phyloP scores from a whole-genome alignment of 352 stramenopile species.

The Pythium phragmitis region DNA sequence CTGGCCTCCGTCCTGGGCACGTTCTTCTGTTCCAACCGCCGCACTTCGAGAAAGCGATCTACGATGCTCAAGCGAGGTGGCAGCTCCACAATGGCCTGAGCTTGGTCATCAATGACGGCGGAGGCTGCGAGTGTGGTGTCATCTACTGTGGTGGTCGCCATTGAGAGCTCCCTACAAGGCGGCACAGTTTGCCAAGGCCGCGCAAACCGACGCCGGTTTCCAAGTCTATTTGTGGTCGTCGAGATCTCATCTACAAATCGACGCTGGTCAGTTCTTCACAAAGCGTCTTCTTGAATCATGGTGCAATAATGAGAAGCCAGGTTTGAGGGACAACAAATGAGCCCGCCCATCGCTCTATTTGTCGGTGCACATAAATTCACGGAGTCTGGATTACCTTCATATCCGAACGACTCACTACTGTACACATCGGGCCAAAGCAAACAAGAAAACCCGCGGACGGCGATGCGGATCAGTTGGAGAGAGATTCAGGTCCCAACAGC shows the following conservation, averaged over 20 bases:
- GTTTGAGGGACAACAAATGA: neutral
- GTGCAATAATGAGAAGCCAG: neutral
- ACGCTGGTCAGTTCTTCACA: neutral
- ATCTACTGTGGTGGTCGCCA: slow-evolving; percentile 1
- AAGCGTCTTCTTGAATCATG: no score
- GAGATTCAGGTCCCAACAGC: no score
- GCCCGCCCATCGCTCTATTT: no score
- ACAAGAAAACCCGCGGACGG: neutral
- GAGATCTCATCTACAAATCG: neutral
- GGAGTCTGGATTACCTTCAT: neutral
- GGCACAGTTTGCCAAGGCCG: neutral
- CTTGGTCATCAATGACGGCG: neutral
- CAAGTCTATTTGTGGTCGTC: neutral
- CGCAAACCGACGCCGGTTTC: neutral
- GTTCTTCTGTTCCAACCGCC: slow-evolving; percentile 13
- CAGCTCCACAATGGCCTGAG: neutral
- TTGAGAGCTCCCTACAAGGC: neutral
- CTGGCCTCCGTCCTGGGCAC: neutral
- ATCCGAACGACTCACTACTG: neutral
- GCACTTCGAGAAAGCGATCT: slow-evolving; percentile 21
- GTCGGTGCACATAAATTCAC: no score
- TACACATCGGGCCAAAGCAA: neutral
- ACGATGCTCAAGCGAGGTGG: slow-evolving; percentile 4
- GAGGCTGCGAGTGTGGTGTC: neutral
- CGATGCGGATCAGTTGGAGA: neutral